These are phyloP conservation scores for Globisporangium polare DNA, from an alignment of 352 stramenopile species.

Conservation along the genomic window DNA sequence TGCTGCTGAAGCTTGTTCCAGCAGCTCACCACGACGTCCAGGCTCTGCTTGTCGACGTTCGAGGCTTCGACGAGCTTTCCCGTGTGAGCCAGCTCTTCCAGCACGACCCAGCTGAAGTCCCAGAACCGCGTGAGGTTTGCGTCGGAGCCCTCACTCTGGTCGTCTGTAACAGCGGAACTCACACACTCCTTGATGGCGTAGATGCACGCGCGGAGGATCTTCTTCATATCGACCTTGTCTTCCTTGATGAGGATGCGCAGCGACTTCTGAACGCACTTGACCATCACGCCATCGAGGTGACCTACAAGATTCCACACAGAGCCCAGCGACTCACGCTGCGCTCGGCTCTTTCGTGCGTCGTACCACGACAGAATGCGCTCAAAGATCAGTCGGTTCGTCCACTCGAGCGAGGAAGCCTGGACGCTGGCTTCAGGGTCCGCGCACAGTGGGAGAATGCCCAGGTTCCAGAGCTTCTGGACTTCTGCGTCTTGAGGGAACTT, in stretches of 20 bases:
- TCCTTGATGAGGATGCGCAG: slow-evolving; percentile 67
- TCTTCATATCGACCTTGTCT: slow-evolving; percentile 48
- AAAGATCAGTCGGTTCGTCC: slow-evolving; percentile 58
- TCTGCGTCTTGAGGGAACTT: slow-evolving; percentile 66
- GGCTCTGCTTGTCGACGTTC: slow-evolving; percentile 53
- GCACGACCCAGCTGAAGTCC: slow-evolving; percentile 79
- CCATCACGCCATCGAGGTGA: slow-evolving; percentile 76
- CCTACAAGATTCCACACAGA: slow-evolving; percentile 61
- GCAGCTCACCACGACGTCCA: slow-evolving; percentile 69
- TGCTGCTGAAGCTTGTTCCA: slow-evolving; percentile 80
- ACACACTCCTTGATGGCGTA: slow-evolving; percentile 64
- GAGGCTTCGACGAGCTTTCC: slow-evolving; percentile 53
- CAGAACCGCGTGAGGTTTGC: slow-evolving; percentile 49
- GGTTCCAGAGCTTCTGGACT: slow-evolving; percentile 78
- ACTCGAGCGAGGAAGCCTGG: slow-evolving; percentile 57
- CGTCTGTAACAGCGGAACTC: slow-evolving; percentile 22
- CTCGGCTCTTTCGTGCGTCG: slow-evolving; percentile 28
- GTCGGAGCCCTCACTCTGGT: slow-evolving; percentile 35
- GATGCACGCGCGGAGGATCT: slow-evolving; percentile 55
- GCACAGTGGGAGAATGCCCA: slow-evolving; percentile 79
- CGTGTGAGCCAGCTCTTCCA: slow-evolving; percentile 72
- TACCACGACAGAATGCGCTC: slow-evolving; percentile 64
- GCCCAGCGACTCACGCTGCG: slow-evolving; percentile 22
- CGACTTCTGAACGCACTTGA: slow-evolving; percentile 69
- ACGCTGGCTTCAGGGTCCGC: slow-evolving; percentile 76